Evolutionary conservation across 768 basidiomycete genomes (phyloP).

Genomic region (Fomitopsis pulvina): DNA sequence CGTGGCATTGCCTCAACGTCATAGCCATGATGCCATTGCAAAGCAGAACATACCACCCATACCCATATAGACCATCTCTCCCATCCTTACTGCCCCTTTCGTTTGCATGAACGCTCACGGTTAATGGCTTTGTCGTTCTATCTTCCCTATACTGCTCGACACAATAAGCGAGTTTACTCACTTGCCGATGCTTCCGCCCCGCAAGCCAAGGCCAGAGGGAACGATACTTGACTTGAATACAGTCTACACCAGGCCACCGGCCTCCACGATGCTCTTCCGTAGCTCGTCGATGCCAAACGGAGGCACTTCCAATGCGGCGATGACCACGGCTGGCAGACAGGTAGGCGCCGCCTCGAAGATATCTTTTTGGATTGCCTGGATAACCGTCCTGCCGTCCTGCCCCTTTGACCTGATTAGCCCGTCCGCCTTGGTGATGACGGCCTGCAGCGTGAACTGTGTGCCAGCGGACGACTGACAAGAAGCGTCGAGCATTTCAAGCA

Average conservation of each 20-base stretch:
- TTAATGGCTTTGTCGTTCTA: too few species aligned
- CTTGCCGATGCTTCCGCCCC: too few species aligned
- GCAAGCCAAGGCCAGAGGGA: too few species aligned
- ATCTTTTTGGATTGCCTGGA: constrained; percentile 39
- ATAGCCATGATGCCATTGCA: too few species aligned
- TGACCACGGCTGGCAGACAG: constrained; percentile 62
- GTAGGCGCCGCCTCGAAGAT: constrained; percentile 51
- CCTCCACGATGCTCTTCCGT: constrained; percentile 51
- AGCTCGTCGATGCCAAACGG: constrained; percentile 52
- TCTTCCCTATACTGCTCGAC: too few species aligned
- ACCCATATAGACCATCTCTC: too few species aligned
- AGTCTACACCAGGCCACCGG: constrained; percentile 37
- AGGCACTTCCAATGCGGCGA: constrained; percentile 41
- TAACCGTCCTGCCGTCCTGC: constrained; percentile 24
- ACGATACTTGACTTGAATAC: not conserved
- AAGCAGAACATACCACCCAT: too few species aligned
- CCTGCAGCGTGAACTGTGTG: constrained; percentile 54
- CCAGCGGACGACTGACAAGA: constrained; percentile 27
- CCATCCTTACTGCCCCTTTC: too few species aligned
- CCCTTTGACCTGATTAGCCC: constrained; percentile 28
- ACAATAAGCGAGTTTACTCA: too few species aligned
- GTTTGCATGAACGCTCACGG: too few species aligned
- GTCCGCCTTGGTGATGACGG: constrained; percentile 70
- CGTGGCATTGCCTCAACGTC: too few species aligned
- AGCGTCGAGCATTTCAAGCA: constrained; percentile 50